Evolutionary conservation across 2,329 filamentous ascomycete species (phyloP), one percentile per base, ranked within the genome.

Genomic region (Rhynchosporium agropyri): DNA sequence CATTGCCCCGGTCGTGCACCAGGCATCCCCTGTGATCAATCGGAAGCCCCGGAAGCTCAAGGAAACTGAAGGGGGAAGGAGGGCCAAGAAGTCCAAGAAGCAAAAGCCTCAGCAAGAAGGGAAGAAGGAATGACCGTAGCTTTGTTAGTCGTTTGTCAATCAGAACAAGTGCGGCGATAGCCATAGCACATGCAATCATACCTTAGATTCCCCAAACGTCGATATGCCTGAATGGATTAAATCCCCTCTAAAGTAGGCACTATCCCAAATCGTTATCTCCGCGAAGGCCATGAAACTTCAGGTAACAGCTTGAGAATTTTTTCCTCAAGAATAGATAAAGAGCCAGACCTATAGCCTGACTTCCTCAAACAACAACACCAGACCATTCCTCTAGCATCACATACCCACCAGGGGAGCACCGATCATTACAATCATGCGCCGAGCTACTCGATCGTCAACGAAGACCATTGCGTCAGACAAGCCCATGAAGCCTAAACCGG

Each of bases 391-490:
- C 20, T 1, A 20, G 20, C 20, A 20, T 20, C 20, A 20, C 20
- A 20, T 20, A 20, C 20, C 20, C 20, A 20, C 20, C 20, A 20
- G 20, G 20, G 20, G 20, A 20, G 20, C 20, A 20, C 20, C 20
- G 15, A 29, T 4, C 40, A 40, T 36, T 29, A 59, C 12, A 61
- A 20, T 33, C 29, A 61, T 61, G 49, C 48, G 31, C 40, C 58
- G 36, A 55, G 49, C 45, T 33, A 61, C 49, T 36, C 50, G 29
- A 61, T 55, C 50, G n/a, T 61, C n/a, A 40, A 46, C 10, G 29
- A 31, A 55, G 29, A 38, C 26, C 8, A 56, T 38, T n/a, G 48
- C 49, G n/a, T 20, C 13, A 50, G 50, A 61, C 36, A 54, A 49
- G 29, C 59, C 50, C 5, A 61, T 61, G 15, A 31, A 40, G 49